phyloP scores from a whole-genome alignment of 495 filamentous ascomycete species.

The Friedmanniomyces simplex region DNA sequence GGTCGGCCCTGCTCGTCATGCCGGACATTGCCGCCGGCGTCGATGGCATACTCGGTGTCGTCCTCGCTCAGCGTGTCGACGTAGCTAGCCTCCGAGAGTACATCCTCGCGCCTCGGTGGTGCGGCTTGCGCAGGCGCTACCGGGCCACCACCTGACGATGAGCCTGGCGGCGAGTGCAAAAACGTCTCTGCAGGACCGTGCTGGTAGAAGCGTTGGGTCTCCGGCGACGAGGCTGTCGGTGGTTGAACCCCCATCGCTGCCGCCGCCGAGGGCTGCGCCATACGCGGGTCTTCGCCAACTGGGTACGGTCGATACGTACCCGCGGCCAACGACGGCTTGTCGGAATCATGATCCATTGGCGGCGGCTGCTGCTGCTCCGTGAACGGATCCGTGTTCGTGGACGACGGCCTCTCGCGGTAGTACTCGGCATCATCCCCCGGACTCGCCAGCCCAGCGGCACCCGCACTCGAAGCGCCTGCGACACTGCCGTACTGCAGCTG shows the following conservation, averaged over 20 bases:
- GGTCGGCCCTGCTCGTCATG: constrained; percentile 38
- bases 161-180: constrained; percentile 23
- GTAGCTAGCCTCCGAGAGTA: constrained; percentile 42
- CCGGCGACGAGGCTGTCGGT: background rate
- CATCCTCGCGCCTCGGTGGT: constrained; percentile 15
- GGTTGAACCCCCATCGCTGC: background rate
- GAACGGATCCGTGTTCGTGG: constrained; percentile 52
- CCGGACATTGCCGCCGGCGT: constrained; percentile 38
- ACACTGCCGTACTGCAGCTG: constrained; percentile 13
- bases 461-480: background rate
- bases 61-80: constrained; percentile 40
- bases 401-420: constrained; percentile 35
- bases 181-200: constrained; percentile 21
- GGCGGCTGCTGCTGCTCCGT: constrained; percentile 35
- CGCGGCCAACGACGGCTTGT: constrained; percentile 14
- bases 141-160: constrained; percentile 9
- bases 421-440: constrained; percentile 28
- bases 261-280: background rate
- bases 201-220: constrained; percentile 23
- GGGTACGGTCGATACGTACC: constrained; percentile 20
- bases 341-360: constrained; percentile 26
- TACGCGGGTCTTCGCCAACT: background rate
- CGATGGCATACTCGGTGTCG: constrained; percentile 46
- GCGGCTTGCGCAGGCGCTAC: background rate
- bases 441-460: constrained; percentile 7